Evolutionary conservation across 148 eudicot genomes (phyloP), one percentile per base, ranked within the genome.

Genomic region (Rhododendron griersonianum): DNA sequence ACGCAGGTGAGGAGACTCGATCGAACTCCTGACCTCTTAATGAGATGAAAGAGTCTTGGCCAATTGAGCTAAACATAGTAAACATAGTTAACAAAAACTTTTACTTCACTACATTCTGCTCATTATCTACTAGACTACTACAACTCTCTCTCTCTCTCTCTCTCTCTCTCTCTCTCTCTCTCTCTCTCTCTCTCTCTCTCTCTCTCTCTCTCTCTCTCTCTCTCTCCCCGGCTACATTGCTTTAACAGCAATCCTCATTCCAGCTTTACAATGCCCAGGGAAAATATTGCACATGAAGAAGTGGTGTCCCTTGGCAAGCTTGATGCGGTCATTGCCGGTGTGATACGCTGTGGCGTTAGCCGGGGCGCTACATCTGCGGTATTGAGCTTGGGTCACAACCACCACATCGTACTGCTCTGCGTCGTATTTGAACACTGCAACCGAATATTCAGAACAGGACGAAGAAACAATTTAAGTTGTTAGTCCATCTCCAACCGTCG

Each of bases 171-270:
- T 41, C 44, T 41, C 44, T 41, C 44, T 41, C 39, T 37, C 39
- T 41, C 44, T 41, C 44, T 41, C 44, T 41, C 39, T 37, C 39
- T 41, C 44, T 41, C 44, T 41, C 44, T 41, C 39, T 37, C 39
- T 41, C 44, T 41, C 44, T 41, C 44, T 41, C 39, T 37, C 39
- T 41, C 44, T 41, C 44, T 41, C 44, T 41, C 39, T 37, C 44
- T 41, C 44, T 41, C 44, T 41, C 45, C 11, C 44, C 7, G 6
- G n/a, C 86, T 89, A 90, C 33, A 78, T 35, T 81, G 92, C 92
- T 41, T 39, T 90, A 50, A 90, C 84, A 81, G 92, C 93, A 48
- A 94, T 90, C 87, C 91, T 94, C 94, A 92, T 91, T 81, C 93
- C 93, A 61, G 87, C 33, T 23, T 85, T 76, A 75, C 96, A 94